Percentiles rank a stretch among this genome's conserved stretches.
Evolutionary conservation across 73 alveolate genomes (phyloP).

Genomic region (Paramecium sexaurelia): DNA sequence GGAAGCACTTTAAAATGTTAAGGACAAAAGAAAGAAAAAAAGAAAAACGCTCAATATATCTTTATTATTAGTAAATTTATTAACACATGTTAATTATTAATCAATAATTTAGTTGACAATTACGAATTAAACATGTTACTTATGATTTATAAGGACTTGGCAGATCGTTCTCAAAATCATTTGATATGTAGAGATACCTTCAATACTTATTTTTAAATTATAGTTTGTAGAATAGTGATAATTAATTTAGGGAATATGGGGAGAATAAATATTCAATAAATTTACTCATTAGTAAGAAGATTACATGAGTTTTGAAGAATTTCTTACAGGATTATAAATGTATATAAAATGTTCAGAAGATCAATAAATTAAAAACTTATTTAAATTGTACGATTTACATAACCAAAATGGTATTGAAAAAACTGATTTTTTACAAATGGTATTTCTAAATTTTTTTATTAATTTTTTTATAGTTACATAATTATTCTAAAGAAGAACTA

Average conservation of each 20-base stretch:
- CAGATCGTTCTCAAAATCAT: not conserved
- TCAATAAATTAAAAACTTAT: not conserved
- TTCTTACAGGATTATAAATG: not conserved
- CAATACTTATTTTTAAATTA: not conserved
- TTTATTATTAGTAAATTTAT: not conserved
- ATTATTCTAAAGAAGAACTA: constrained; percentile 14
- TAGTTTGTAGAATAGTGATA: constrained; percentile 16
- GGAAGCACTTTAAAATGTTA: not conserved
- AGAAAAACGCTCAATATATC: not conserved
- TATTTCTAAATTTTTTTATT: not conserved
- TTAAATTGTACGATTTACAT: not conserved
- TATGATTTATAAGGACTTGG: not conserved
- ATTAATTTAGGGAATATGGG: constrained; percentile 53
- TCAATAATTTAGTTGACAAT: not conserved
- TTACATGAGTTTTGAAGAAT: constrained; percentile 19
- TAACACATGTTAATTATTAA: not conserved
- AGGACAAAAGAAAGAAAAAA: not conserved
- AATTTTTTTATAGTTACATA: not conserved
- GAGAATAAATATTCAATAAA: constrained; percentile 21
- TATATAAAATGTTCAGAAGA: constrained; percentile 30
- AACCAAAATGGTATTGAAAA: not conserved
- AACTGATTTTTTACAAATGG: constrained; percentile 45
- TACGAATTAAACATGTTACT: not conserved
- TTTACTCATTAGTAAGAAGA: not conserved
- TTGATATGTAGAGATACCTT: not conserved